Percentiles rank a stretch among this genome's conserved stretches.
These are phyloP conservation scores for Nigrospora osmanthi DNA, from an alignment of 2,329 filamentous ascomycete species.

Conservation along the genomic window DNA sequence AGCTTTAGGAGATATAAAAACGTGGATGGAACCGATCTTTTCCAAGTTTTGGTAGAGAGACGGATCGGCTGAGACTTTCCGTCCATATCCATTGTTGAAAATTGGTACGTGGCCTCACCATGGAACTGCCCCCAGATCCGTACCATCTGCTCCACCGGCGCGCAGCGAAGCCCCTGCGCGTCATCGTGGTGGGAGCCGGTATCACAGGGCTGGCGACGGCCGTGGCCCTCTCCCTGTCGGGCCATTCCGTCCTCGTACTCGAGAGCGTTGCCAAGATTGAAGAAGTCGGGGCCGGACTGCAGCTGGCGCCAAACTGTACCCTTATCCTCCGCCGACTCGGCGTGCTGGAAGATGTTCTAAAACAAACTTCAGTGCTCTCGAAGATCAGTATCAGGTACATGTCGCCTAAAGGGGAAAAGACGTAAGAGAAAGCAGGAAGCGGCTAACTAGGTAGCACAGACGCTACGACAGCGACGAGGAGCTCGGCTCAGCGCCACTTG, in stretches of 20 bases:
- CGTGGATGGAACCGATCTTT: too few relatives aligned
- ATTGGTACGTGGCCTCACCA: too few relatives aligned
- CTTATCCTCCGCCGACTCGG: constrained; percentile 22
- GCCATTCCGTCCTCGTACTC: constrained; percentile 13
- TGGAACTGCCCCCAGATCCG: too few relatives aligned
- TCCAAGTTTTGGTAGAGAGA: too few relatives aligned
- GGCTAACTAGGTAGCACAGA: constrained; percentile 2
- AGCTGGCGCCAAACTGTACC: constrained; percentile 25
- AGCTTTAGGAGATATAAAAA: too few relatives aligned
- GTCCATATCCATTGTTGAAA: too few relatives aligned
- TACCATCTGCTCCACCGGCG: too few relatives aligned
- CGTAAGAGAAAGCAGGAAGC: background rate
- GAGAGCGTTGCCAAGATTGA: constrained; percentile 23
- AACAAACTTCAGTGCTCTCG: constrained; percentile 12
- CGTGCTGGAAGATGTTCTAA: constrained; percentile 11
- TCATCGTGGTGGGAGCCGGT: constrained; percentile 29
- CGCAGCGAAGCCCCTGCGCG: constrained; percentile 2
- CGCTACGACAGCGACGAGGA: constrained; percentile 16
- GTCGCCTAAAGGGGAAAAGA: background rate
- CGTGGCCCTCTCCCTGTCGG: constrained; percentile 24
- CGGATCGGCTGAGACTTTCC: too few relatives aligned
- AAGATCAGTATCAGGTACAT: constrained; percentile 20
- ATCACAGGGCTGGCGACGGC: constrained; percentile 32
- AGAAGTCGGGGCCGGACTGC: constrained; percentile 30
- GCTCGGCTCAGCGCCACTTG: constrained; percentile 11